These are phyloP conservation scores for Phoma sp. DNA, from an alignment of 2,329 filamentous ascomycete genomes.

Conservation along the genomic window DNA sequence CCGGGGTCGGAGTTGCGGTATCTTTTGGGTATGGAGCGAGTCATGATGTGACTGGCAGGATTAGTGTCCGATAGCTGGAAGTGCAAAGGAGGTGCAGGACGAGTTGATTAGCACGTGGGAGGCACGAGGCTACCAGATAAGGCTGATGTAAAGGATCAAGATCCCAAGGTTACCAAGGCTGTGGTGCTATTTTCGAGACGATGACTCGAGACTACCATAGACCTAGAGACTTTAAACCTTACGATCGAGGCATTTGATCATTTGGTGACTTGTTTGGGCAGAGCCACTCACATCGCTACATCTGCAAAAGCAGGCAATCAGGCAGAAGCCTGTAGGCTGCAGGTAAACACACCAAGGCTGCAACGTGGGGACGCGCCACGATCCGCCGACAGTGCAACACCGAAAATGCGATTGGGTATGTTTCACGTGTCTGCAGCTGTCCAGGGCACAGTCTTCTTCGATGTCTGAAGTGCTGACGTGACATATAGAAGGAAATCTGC, in stretches of 20 bases:
- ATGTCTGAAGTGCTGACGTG: neutral
- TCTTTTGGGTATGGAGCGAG: neutral
- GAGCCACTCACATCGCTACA: neutral
- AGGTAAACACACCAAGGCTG: slow-evolving; percentile 1
- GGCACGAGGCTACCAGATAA: neutral
- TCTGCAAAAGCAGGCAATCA: neutral
- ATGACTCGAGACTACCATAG: neutral
- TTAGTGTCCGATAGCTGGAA: too few species aligned
- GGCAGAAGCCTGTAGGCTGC: slow-evolving; percentile 17
- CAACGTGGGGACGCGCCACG: neutral
- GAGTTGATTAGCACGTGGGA: neutral
- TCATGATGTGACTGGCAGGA: neutral
- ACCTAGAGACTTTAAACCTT: too few species aligned
- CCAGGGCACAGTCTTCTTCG: neutral
- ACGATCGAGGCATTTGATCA: too few species aligned
- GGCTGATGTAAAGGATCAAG: neutral
- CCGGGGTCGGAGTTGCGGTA: neutral
- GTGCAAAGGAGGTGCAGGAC: neutral
- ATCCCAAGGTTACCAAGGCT: neutral
- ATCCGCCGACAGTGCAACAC: neutral
- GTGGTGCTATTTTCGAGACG: neutral
- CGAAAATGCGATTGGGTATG: neutral
- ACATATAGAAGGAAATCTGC: neutral
- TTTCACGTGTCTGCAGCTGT: neutral
- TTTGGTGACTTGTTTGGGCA: neutral